A percentile compares a stretch with the other conserved stretches of the same genome.
Evolutionary conservation across 495 filamentous ascomycete species (phyloP).

Genomic region (Neurospora sp.): DNA sequence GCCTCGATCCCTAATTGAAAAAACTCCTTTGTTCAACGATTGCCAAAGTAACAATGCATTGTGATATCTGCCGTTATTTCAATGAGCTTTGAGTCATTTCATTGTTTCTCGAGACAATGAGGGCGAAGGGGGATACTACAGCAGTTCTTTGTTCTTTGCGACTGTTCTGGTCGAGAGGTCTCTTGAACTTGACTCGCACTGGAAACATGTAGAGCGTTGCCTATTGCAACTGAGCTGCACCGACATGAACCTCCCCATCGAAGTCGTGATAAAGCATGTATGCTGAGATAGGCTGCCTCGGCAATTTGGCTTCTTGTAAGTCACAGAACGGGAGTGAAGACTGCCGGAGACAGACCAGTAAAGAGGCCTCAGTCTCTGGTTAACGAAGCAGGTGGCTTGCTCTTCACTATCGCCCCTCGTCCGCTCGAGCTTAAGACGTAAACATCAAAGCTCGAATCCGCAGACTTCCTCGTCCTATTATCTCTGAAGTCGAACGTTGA

Average conservation of each 20-base stretch:
- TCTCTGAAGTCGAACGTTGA: background rate
- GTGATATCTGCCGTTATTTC: background rate
- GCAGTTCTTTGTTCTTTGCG: background rate
- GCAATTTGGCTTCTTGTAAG: accelerated
- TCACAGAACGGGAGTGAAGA: too few species aligned
- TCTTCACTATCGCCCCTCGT: background rate
- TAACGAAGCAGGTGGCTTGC: background rate
- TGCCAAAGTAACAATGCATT: background rate
- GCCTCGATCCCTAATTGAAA: background rate
- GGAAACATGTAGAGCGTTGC: too few species aligned
- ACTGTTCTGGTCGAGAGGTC: background rate
- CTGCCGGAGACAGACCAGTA: too few species aligned
- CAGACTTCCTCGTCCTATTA: background rate
- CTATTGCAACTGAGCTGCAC: too few species aligned
- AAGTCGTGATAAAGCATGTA: too few species aligned
- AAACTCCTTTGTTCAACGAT: background rate
- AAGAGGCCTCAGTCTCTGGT: too few species aligned
- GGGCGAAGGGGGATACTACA: accelerated
- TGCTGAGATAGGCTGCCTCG: too few species aligned
- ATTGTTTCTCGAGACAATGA: background rate
- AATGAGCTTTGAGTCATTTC: background rate
- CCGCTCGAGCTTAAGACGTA: background rate
- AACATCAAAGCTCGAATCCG: background rate
- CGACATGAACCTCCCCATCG: too few species aligned
- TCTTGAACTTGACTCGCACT: background rate